These are phyloP conservation scores for Vicia faba DNA, from an alignment of 306 rosid species.

Conservation along the genomic window DNA sequence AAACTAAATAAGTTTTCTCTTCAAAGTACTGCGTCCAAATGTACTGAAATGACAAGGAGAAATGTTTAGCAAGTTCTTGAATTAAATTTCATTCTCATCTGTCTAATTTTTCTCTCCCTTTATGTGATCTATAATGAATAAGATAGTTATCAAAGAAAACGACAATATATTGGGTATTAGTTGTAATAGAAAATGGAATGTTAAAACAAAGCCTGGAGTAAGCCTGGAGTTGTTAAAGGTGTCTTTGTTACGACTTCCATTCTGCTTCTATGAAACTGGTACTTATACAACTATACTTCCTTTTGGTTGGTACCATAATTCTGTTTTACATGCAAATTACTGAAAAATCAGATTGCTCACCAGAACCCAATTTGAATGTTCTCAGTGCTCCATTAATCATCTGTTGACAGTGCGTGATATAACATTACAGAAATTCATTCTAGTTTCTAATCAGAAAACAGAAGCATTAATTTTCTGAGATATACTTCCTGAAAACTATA, in stretches of 20 bases:
- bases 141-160: neutral
- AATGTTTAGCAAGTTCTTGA: neutral
- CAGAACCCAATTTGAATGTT: neutral
- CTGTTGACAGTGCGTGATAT: neutral
- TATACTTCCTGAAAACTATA: neutral
- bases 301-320: conserved; percentile 7
- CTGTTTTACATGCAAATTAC: conserved; percentile 23
- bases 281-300: neutral
- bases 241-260: neutral
- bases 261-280: conserved; percentile 1
- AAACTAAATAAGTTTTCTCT: neutral
- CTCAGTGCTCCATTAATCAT: neutral
- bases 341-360: conserved; percentile 10
- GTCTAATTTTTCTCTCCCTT: neutral
- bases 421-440: conserved; percentile 1
- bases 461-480: conserved; percentile 1
- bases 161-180: neutral
- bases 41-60: neutral
- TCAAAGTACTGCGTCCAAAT: neutral
- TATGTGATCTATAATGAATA: neutral
- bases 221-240: neutral
- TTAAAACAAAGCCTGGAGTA: conserved; percentile 7
- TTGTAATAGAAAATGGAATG: conserved; percentile 10
- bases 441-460: neutral
- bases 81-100: neutral